phyloP scores from a whole-genome alignment of 805 yeast genomes.

The Zygosaccharomyces rouxii region DNA sequence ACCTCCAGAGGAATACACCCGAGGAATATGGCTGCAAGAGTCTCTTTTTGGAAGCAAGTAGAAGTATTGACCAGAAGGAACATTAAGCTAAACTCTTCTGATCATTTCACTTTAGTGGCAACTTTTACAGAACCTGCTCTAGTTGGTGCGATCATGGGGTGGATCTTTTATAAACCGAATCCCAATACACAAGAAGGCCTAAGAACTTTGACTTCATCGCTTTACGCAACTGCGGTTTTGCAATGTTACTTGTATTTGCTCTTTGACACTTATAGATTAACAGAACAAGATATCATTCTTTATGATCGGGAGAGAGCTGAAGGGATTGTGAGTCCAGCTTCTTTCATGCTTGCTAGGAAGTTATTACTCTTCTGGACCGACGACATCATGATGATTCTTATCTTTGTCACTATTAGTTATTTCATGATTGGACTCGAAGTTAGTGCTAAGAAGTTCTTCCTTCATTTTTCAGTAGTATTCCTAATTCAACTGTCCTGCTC shows the following conservation, averaged over 20 bases:
- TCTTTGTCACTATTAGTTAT: constrained; percentile 59
- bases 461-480: constrained; percentile 56
- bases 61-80: constrained; percentile 44
- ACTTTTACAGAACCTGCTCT: constrained; percentile 45
- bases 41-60: constrained; percentile 43
- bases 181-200: constrained; percentile 47
- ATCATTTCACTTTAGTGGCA: constrained; percentile 45
- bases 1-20: constrained; percentile 24
- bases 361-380: constrained; percentile 62
- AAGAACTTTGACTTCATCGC: constrained; percentile 50
- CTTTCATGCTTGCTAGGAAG: constrained; percentile 63
- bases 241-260: constrained; percentile 53
- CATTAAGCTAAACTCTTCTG: constrained; percentile 45
- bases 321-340: constrained; percentile 58
- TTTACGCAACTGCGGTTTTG: constrained; percentile 50
- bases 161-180: constrained; percentile 66
- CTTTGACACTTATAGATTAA: constrained; percentile 56
- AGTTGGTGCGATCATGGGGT: constrained; percentile 63
- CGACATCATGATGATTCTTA: constrained; percentile 58
- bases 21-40: constrained; percentile 29
- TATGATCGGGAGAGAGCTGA: constrained; percentile 70
- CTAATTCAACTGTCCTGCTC: constrained; percentile 45
- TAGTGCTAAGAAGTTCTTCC: constrained; percentile 49
- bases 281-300: constrained; percentile 49
- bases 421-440: constrained; percentile 72